Conservation (phyloP, 352 stramenopile species). For the Phytophthora parvispora region DNA sequence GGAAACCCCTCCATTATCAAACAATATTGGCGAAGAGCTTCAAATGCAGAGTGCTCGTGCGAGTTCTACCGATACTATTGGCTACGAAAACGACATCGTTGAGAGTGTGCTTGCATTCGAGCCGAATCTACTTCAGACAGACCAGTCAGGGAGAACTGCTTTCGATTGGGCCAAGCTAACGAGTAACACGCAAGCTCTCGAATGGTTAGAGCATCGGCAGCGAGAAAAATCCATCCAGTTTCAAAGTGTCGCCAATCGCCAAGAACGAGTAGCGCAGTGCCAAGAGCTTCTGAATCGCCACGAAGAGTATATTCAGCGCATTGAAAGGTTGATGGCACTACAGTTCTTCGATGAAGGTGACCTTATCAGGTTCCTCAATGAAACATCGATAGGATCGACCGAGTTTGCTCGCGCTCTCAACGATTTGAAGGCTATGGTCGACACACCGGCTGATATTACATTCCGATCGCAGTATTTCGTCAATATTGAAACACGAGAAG, state of each 20-base stretch:
- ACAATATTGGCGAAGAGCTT: constrained; percentile 24
- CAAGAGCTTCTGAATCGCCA: constrained; percentile 46
- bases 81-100: constrained; percentile 69
- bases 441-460: not conserved
- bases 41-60: not conserved
- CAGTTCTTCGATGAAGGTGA: constrained; percentile 54
- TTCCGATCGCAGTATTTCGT: constrained; percentile 52
- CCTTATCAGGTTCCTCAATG: constrained; percentile 47
- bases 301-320: constrained; percentile 32
- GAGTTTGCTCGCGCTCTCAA: constrained; percentile 29
- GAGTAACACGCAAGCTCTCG: constrained; percentile 44
- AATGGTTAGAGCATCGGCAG: constrained; percentile 49
- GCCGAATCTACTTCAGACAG: constrained; percentile 52
- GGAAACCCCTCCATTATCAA: not conserved
- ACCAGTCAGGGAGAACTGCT: constrained; percentile 63
- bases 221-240: constrained; percentile 43
- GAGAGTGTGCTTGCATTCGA: constrained; percentile 46
- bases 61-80: not conserved
- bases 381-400: constrained; percentile 21
- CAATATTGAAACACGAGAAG: constrained; percentile 63
- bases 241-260: constrained; percentile 40
- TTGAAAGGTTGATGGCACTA: constrained; percentile 41
- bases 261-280: constrained; percentile 50
- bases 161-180: constrained; percentile 75
- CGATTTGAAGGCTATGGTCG: constrained; percentile 25